Evolutionary conservation across 2,329 filamentous ascomycete species (phyloP), one percentile per base, ranked within the genome.

Genomic region (Seiridium cupressi): DNA sequence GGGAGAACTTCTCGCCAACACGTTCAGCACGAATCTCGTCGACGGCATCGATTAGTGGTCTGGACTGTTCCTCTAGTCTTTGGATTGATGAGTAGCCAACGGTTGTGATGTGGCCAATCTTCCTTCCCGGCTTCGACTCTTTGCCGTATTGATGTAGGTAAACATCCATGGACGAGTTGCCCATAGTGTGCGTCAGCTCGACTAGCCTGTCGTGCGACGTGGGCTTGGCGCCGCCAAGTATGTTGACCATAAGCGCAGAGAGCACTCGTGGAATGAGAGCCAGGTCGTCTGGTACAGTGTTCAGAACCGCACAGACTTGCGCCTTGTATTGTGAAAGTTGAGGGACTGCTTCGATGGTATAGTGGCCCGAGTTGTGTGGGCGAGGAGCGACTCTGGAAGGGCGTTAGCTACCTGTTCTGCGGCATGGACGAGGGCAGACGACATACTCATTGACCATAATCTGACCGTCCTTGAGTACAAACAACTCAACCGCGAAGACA

Each of bases 401-500:
- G 10, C 8, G 38, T 55, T n/a, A 44, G 53, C 38, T 13, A 34
- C 9, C 36, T 42, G 38, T n/a, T 13, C 31, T n/a, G 6, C 3
- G 13, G n/a, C 35, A 34, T 4, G 38, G 11, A 32, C 13, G 6
- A 1, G 8, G 35, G 13, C 31, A 11, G 34, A 11, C 38, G 5
- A 42, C 40, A 26, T 44, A 40, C 76, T 97, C 93, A 74, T 96
- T 97, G 67, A 97, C 84, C 60, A 96, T 77, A 1, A 97, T 81
- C 1, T 79, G 79, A 78, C 87, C 86, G 68, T 95, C 87, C 54
- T 87, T 78, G 9, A 93, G 84, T 3, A 98, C 77, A 76, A 99
- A 99, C 87, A 98, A 91, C 77, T 99, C 95, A 0, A 98, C 94
- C 0, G 94, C 95, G 74, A 97, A 99, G 38, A 97, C 91, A 64